Evolutionary conservation across 345 rosid species (phyloP).

Genomic region (Euphorbia tirucalli): DNA sequence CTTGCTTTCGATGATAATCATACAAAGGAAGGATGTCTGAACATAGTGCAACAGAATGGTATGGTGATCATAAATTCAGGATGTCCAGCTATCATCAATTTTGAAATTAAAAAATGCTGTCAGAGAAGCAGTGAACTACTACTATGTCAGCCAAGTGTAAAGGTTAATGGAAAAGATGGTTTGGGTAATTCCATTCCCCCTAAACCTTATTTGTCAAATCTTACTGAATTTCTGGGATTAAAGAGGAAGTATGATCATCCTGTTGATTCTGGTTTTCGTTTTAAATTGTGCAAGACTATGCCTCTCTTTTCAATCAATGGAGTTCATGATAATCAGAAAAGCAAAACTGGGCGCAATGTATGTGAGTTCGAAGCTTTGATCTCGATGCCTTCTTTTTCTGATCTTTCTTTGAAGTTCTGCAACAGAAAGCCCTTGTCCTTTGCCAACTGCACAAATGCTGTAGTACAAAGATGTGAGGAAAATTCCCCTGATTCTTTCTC

Average conservation of each 20-base stretch:
- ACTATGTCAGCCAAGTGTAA: background rate
- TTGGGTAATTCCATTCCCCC: background rate
- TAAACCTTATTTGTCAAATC: background rate
- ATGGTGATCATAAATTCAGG: slow-evolving; percentile 8
- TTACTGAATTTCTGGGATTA: background rate
- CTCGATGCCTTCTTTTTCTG: slow-evolving; percentile 2
- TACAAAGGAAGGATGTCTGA: slow-evolving; percentile 4
- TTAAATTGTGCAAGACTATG: background rate
- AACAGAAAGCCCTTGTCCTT: background rate
- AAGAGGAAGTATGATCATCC: background rate
- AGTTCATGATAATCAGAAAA: background rate
- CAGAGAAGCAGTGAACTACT: background rate
- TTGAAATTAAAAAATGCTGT: background rate
- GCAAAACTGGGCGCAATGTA: background rate
- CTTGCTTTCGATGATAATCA: slow-evolving; percentile 10
- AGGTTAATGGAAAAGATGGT: background rate
- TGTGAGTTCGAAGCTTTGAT: background rate
- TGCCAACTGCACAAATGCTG: background rate
- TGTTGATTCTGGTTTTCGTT: slow-evolving; percentile 2
- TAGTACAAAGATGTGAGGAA: background rate
- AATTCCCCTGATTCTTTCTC: too few relatives aligned
- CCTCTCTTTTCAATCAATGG: background rate
- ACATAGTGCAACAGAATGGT: slow-evolving; percentile 6
- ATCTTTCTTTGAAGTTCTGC: slow-evolving; percentile 2
- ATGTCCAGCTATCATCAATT: background rate